Conservation (phyloP, 495 filamentous ascomycete genomes). For the Neurospora sp. region DNA sequence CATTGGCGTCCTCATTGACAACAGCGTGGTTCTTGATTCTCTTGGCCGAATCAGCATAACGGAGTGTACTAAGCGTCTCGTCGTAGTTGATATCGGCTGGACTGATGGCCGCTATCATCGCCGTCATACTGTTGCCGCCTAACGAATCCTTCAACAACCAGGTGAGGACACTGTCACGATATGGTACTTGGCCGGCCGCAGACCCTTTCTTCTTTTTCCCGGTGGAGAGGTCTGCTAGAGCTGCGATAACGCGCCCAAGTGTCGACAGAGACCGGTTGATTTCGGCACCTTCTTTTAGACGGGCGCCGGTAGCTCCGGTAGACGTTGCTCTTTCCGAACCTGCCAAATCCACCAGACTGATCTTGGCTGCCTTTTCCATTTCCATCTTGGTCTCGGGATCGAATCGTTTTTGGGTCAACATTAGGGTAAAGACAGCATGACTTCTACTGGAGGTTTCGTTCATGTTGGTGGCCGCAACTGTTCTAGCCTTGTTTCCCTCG, state of each 20-base stretch:
- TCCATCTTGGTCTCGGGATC: slow-evolving; percentile 92
- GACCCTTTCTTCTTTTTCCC: slow-evolving; percentile 72
- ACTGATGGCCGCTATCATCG: slow-evolving; percentile 98
- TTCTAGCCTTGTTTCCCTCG: slow-evolving; percentile 96
- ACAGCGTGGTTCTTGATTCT: slow-evolving; percentile 99
- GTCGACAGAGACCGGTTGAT: slow-evolving; percentile 97
- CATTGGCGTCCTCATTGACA: slow-evolving; percentile 98
- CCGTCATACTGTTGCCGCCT: slow-evolving; percentile 98
- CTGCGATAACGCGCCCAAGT: slow-evolving; percentile 94
- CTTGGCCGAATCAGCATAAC: slow-evolving; percentile 96
- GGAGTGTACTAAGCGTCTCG: slow-evolving; percentile 87
- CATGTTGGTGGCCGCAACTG: slow-evolving; percentile 98
- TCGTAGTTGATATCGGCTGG: slow-evolving; percentile 99
- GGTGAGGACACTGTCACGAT: slow-evolving; percentile 92
- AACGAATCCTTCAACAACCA: slow-evolving; percentile 97
- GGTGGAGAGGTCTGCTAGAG: slow-evolving; percentile 80
- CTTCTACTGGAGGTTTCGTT: slow-evolving; percentile 98
- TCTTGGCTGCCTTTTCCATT: slow-evolving; percentile 94
- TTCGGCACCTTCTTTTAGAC: slow-evolving; percentile 96
- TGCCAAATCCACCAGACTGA: slow-evolving; percentile 94
- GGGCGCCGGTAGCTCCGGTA: slow-evolving; percentile 89
- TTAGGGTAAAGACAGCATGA: slow-evolving; percentile 96
- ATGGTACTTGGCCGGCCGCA: slow-evolving; percentile 69
- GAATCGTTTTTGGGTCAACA: slow-evolving; percentile 85
- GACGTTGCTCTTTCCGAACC: slow-evolving; percentile 95